Conservation (phyloP, 441 rosid species). For the Pelargonium australe region DNA sequence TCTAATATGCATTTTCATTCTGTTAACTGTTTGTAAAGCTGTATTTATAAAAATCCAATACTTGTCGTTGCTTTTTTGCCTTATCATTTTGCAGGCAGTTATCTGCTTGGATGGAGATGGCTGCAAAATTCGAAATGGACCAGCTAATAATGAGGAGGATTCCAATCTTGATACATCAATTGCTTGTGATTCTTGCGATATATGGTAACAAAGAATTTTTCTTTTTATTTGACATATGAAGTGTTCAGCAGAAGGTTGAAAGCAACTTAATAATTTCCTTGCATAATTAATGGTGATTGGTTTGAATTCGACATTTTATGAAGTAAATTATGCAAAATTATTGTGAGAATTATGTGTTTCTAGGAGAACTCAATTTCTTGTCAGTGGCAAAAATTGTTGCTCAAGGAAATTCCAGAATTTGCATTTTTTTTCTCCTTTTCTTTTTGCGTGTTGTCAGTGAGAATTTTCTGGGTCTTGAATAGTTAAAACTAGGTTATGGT, state of each 20-base stretch:
- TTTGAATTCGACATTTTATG: not conserved
- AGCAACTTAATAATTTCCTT: not conserved
- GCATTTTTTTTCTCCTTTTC: not conserved
- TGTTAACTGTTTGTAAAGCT: conserved; percentile 5
- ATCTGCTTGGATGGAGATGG: conserved; percentile 94
- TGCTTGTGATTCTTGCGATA: conserved; percentile 97
- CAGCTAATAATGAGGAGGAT: conserved; percentile 46
- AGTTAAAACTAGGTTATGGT: not conserved
- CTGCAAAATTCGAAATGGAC: conserved; percentile 71
- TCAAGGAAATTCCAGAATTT: not conserved
- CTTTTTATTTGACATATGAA: not conserved
- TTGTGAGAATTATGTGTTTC: not conserved
- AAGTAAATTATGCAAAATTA: not conserved
- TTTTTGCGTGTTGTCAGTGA: not conserved
- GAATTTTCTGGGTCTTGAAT: not conserved
- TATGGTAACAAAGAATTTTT: conserved; percentile 49
- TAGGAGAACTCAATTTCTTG: conserved; percentile 1
- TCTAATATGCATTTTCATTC: conserved; percentile 10
- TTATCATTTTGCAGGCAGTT: conserved; percentile 79
- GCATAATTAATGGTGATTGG: conserved; percentile 1
- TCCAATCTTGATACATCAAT: conserved; percentile 85
- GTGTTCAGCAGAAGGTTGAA: not conserved
- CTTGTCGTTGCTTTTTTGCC: conserved; percentile 21
- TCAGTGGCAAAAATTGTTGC: not conserved
- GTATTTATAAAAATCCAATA: conserved; percentile 23